A percentile compares a stretch with the other conserved stretches of the same genome.
phyloP scores from a whole-genome alignment of 352 stramenopile species.

The Saprolegnia diclina region DNA sequence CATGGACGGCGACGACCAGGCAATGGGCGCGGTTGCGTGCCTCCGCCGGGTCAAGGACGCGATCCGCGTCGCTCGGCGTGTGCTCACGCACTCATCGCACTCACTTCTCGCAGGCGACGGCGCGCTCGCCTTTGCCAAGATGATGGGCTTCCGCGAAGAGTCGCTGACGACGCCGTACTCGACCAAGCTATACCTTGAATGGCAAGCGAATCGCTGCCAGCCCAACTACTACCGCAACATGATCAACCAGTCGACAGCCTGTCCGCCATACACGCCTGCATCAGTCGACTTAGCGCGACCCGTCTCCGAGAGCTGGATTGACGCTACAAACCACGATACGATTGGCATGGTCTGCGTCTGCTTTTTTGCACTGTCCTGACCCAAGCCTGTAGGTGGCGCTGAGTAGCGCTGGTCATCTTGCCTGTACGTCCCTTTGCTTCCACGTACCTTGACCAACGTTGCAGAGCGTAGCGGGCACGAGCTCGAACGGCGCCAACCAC shows the following conservation, averaged over 20 bases:
- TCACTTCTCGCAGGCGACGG: constrained; percentile 82
- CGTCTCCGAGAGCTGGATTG: constrained; percentile 4
- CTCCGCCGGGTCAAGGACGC: constrained; percentile 76
- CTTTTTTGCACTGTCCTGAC: not conserved
- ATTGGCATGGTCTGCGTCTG: constrained; percentile 68
- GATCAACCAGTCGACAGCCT: constrained; percentile 53
- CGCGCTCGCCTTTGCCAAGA: constrained; percentile 81
- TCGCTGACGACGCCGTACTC: constrained; percentile 63
- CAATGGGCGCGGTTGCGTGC: constrained; percentile 79
- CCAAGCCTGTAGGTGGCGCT: constrained; percentile 35
- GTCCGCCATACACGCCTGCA: constrained; percentile 71
- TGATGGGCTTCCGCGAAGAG: constrained; percentile 85
- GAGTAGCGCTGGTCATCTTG: constrained; percentile 53
- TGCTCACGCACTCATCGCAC: constrained; percentile 86
- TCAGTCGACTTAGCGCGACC: not conserved
- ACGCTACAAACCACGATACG: constrained; percentile 79
- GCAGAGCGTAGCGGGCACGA: constrained; percentile 60
- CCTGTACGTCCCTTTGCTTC: constrained; percentile 30
- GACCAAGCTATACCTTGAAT: constrained; percentile 43
- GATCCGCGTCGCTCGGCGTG: constrained; percentile 73
- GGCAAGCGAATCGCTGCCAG: constrained; percentile 64
- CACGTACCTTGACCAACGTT: not conserved
- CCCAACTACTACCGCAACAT: constrained; percentile 88
- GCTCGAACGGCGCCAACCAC: constrained; percentile 85
- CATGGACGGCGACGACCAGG: constrained; percentile 76